These are phyloP conservation scores for Venturia asperata DNA, from an alignment of 2,329 filamentous ascomycete species.

Conservation along the genomic window DNA sequence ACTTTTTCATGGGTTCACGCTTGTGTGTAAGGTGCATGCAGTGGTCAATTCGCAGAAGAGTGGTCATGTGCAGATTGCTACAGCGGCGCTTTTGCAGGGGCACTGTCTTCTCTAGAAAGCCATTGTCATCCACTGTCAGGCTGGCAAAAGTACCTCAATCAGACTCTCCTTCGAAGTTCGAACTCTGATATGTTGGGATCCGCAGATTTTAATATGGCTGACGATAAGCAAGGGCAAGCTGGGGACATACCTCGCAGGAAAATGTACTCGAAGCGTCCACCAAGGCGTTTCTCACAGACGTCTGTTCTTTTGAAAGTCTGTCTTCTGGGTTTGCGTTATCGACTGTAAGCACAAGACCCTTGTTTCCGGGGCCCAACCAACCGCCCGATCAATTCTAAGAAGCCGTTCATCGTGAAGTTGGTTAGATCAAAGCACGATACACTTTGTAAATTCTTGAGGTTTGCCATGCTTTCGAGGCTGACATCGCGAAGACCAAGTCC, in stretches of 20 bases:
- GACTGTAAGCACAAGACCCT: conserved; percentile 37
- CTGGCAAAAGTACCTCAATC: conserved; percentile 29
- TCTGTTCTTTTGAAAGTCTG: conserved; percentile 35
- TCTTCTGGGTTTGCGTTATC: conserved; percentile 39
- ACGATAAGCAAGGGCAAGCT: not conserved
- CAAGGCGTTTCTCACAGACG: conserved; percentile 33
- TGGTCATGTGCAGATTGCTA: not conserved
- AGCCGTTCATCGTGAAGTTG: conserved; percentile 46
- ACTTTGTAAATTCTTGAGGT: conserved; percentile 43
- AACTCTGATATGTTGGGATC: conserved; percentile 42
- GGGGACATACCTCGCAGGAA: conserved; percentile 35
- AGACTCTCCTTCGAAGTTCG: conserved; percentile 39
- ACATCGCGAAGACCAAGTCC: conserved; percentile 49
- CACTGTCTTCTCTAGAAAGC: too few species aligned
- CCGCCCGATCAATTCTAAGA: conserved; percentile 40
- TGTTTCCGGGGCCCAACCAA: conserved; percentile 39
- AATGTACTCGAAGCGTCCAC: conserved; percentile 39
- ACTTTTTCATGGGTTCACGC: not conserved
- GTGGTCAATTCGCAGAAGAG: not conserved
- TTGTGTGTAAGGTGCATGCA: too few species aligned
- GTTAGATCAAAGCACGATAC: conserved; percentile 51
- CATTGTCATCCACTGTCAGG: not conserved
- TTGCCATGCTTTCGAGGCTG: conserved; percentile 39
- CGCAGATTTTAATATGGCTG: conserved; percentile 22
- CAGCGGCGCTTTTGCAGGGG: not conserved